A percentile compares a stretch with the other conserved stretches of the same genome.
Conservation (phyloP, 129 eudicot species). For the Flaveria linearis region DNA sequence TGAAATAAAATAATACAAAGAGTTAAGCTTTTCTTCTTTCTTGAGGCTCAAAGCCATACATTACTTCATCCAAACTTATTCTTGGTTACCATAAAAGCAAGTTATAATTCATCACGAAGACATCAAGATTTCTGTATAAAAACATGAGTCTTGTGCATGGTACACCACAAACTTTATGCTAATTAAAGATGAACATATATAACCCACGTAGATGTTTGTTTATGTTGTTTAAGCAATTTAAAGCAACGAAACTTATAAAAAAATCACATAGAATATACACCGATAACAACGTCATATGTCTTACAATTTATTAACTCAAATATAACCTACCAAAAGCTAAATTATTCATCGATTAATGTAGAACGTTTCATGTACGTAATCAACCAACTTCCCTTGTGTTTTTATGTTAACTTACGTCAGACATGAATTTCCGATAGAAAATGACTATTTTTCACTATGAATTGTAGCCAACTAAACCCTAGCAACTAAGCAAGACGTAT, state of each 20-base stretch:
- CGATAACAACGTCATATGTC: no score
- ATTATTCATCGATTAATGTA: no score
- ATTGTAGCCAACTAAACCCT: neutral
- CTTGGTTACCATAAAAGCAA: conserved; percentile 35
- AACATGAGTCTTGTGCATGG: conserved; percentile 23
- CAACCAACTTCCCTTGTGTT: no score
- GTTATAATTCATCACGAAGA: conserved; percentile 15
- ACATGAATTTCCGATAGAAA: neutral
- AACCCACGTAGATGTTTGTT: conserved; percentile 11
- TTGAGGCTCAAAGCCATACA: conserved; percentile 28
- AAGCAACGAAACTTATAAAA: neutral
- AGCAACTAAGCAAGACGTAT: neutral
- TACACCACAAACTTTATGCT: conserved; percentile 28
- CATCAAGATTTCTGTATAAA: conserved; percentile 2
- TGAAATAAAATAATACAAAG: conserved; percentile 9
- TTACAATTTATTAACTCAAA: no score
- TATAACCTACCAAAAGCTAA: no score
- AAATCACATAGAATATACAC: no score
- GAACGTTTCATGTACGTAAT: no score
- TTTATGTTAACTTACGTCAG: no score
- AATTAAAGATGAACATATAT: neutral
- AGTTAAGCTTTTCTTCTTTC: conserved; percentile 23
- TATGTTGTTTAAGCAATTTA: conserved; percentile 11
- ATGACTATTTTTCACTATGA: conserved; percentile 10
- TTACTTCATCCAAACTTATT: conserved; percentile 36